These are phyloP conservation scores for Trichomonas vaginalis DNA, from an alignment of 208 protist species.

Conservation along the genomic window DNA sequence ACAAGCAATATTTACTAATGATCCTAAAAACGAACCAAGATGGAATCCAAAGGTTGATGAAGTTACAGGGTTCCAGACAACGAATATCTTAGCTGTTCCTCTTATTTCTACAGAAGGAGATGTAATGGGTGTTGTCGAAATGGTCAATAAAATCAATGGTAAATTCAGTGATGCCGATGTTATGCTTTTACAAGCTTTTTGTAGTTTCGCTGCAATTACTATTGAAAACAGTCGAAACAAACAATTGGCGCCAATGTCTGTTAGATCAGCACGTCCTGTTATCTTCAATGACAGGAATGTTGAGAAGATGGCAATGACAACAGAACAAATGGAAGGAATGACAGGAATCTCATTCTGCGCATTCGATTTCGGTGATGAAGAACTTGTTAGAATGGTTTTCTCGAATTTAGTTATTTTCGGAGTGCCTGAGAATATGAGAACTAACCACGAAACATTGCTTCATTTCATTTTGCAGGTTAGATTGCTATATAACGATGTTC, in stretches of 20 bases:
- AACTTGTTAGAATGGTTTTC: neutral
- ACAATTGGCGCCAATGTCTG: neutral
- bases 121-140: neutral
- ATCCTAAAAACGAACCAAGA: neutral
- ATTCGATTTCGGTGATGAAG: neutral
- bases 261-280: neutral
- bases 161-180: neutral
- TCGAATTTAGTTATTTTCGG: conserved; percentile 6
- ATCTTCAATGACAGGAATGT: neutral
- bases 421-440: neutral
- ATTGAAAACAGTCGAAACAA: neutral
- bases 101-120: neutral
- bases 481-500: conserved; percentile 31
- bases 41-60: neutral
- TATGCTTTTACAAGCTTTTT: neutral
- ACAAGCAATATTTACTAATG: neutral
- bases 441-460: neutral
- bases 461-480: conserved; percentile 6
- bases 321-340: neutral
- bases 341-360: neutral
- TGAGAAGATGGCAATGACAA: neutral
- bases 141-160: neutral
- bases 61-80: neutral
- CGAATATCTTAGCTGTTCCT: neutral
- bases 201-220: neutral